Evolutionary conservation across 345 rosid genomes (phyloP).

Genomic region (Syzygium jambos): DNA sequence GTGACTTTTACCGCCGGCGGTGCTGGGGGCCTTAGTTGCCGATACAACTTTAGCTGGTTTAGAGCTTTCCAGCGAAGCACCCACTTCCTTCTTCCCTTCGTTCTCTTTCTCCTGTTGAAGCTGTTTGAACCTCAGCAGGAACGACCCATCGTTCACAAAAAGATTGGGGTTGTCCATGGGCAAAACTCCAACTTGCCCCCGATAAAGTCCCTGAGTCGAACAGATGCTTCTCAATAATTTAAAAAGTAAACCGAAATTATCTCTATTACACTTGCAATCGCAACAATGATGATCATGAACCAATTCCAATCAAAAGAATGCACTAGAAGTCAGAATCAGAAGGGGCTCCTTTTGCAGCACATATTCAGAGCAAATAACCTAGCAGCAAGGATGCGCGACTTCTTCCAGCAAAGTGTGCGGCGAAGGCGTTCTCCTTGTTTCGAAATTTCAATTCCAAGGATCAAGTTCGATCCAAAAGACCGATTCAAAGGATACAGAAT

Average conservation of each 20-base stretch:
- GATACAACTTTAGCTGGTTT: conserved; percentile 53
- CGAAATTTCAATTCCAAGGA: background rate
- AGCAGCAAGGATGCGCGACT: background rate
- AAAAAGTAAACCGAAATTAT: background rate
- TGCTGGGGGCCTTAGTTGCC: conserved; percentile 33
- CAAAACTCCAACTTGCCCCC: background rate
- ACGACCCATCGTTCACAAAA: conserved; percentile 94
- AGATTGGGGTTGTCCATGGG: conserved; percentile 73
- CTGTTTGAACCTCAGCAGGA: conserved; percentile 97
- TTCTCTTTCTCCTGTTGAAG: conserved; percentile 63
- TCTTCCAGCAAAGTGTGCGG: background rate
- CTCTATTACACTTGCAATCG: background rate
- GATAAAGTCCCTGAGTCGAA: background rate
- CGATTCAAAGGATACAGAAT: background rate
- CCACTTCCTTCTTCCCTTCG: conserved; percentile 21
- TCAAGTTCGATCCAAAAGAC: too few species aligned
- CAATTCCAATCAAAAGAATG: background rate
- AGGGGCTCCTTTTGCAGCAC: background rate
- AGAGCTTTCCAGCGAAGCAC: conserved; percentile 32
- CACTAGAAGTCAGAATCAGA: background rate
- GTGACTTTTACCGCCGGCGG: conserved; percentile 19
- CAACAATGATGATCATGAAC: background rate
- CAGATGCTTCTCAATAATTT: background rate
- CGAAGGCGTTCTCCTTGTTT: background rate
- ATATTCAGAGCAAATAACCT: background rate